Evolutionary conservation across 2,329 filamentous ascomycete species (phyloP).

Genomic region (Davidsoniella australis): DNA sequence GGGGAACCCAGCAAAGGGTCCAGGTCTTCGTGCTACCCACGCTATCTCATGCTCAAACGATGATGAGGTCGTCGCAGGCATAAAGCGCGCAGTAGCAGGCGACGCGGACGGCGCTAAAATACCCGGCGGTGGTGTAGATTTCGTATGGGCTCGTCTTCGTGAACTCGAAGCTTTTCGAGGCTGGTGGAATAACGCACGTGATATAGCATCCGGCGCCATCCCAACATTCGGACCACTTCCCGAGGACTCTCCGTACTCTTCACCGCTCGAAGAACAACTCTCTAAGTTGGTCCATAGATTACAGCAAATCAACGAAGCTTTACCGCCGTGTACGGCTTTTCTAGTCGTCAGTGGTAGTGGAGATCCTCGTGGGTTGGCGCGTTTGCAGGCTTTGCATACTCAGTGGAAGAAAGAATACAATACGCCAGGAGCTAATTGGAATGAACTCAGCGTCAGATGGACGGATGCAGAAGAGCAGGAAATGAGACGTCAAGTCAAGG

Average conservation of each 20-base stretch:
- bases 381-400: conserved; percentile 40
- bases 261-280: conserved; percentile 29
- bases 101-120: conserved; percentile 41
- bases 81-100: conserved; percentile 41
- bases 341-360: conserved; percentile 50
- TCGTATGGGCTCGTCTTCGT: conserved; percentile 49
- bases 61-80: conserved; percentile 36
- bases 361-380: conserved; percentile 49
- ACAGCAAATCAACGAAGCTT: conserved; percentile 34
- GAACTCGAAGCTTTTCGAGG: conserved; percentile 48
- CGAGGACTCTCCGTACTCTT: conserved; percentile 13
- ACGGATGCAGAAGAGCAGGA: conserved; percentile 49
- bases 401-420: conserved; percentile 49
- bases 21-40: conserved; percentile 37
- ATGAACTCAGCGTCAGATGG: conserved; percentile 49
- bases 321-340: conserved; percentile 48
- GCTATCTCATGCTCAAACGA: conserved; percentile 41
- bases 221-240: conserved; percentile 11
- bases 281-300: conserved; percentile 31
- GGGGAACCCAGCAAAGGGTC: conserved; percentile 54
- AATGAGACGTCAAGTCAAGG: conserved; percentile 36
- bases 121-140: conserved; percentile 43
- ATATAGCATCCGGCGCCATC: conserved; percentile 18
- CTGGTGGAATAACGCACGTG: conserved; percentile 47
- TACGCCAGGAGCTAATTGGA: conserved; percentile 46